Base-by-base conservation (phyloP, 306 rosid species). In the barrel medic (Medicago truncatula) region DNA sequence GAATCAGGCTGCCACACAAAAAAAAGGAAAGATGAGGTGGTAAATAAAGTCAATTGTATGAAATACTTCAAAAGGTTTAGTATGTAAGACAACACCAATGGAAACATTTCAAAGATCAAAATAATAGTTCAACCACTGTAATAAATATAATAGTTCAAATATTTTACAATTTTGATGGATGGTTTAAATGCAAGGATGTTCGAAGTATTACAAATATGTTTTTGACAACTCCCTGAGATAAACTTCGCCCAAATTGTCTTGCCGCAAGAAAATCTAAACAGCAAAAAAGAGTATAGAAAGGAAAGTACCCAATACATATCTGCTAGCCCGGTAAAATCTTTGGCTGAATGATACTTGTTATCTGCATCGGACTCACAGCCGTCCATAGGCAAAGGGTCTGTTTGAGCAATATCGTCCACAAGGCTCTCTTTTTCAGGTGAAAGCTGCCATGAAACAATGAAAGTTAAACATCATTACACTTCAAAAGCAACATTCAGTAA, bases 1-100 rank as follows among this genome's bases (percentile, higher is more conserved):
- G 99, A 95, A 80, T 92, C 99, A 53, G 97, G 97, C 99, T 95
- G 96, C 84, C 75, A 84, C 63, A 62, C 20, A 18, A 10, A 58
- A 77, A 54, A 63, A 62, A 70, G 1, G 13, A 80, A 62, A 70
- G 63, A 81, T 36, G 21, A 47, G 41, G 71, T 13, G 53, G 21
- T 53, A 44, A 59, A 72, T 58, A 38, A 50, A 36, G 68, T 78
- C 23, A 76, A 46, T 67, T 38, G 60, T 54, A 61, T 15, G 67
- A 61, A 61, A 41, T 61, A 15, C 20, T 28, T 61, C 20, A 61
- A 61, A 61, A 61, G 18, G 28, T 46, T 46, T 21, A n/a, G 54
- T 52, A 66, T 61, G 53, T 34, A 38, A 71, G 67, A 40, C 15
- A 41, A 23, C 36, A 53, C 12, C 43, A 18, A 71, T 18, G 20